These are phyloP conservation scores for Rhododendron williamsianum DNA, from an alignment of 148 eudicot species.

Conservation along the genomic window DNA sequence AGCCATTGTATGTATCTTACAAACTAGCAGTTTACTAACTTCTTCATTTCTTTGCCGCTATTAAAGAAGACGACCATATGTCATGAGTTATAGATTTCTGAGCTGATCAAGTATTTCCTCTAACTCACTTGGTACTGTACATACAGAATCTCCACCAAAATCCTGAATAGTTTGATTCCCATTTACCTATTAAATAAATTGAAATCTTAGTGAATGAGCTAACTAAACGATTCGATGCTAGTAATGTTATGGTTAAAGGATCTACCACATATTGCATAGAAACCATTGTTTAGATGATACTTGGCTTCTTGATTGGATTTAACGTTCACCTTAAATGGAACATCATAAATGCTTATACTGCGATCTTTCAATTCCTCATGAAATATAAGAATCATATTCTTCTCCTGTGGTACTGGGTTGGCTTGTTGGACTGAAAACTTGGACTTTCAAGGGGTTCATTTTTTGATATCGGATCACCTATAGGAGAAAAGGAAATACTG, in stretches of 20 bases:
- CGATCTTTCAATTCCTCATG: not conserved
- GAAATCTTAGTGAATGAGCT: not conserved
- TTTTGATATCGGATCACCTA: not conserved
- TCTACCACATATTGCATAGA: not conserved
- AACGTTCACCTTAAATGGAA: not conserved
- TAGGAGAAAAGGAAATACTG: not conserved
- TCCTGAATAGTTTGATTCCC: not conserved
- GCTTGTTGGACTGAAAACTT: not conserved
- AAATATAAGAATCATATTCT: not conserved
- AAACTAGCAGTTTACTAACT: not conserved
- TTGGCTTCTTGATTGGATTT: not conserved
- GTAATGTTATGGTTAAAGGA: not conserved
- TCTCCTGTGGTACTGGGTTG: not conserved
- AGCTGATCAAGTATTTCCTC: not conserved
- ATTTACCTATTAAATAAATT: not conserved
- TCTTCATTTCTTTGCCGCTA: constrained; percentile 5
- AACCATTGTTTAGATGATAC: not conserved
- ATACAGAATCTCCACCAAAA: not conserved
- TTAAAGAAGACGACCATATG: not conserved
- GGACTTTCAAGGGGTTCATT: not conserved
- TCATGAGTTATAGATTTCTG: not conserved
- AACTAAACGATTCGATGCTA: not conserved
- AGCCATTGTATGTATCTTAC: not conserved
- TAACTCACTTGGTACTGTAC: not conserved
- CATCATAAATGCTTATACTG: not conserved